A percentile compares a stretch with the other conserved stretches of the same genome.
Evolutionary conservation across 1,284 basidiomycete genomes (phyloP).

Genomic region (Ustilago xerochloae): DNA sequence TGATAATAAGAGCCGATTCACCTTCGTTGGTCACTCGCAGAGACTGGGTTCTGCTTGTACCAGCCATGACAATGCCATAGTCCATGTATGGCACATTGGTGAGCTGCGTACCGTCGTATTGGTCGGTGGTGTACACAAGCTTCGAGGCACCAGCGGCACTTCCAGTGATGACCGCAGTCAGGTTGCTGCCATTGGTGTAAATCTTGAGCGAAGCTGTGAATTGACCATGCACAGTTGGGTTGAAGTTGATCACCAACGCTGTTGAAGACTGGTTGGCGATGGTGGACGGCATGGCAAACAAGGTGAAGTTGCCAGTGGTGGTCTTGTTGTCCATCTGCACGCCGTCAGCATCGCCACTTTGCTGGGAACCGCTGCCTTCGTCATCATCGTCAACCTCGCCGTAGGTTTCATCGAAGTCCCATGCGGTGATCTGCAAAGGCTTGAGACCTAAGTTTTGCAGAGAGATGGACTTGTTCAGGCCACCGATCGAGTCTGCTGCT

Average conservation of each 20-base stretch:
- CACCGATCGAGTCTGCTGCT: neutral
- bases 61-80: neutral
- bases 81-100: neutral
- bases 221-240: neutral
- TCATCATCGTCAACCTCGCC: constrained; percentile 11
- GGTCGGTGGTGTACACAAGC: neutral
- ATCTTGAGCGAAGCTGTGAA: neutral
- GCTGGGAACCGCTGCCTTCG: no score
- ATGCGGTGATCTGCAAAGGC: neutral
- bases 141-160: neutral
- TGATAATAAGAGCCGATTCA: neutral
- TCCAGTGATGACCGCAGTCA: neutral
- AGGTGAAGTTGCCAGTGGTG: neutral
- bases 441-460: neutral
- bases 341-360: neutral
- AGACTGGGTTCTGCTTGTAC: neutral
- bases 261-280: neutral
- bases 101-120: neutral
- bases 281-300: neutral
- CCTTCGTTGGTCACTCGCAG: neutral
- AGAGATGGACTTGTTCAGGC: neutral
- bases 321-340: neutral
- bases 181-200: neutral
- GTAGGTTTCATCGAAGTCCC: constrained; percentile 18
- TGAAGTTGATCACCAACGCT: neutral